Conservation (phyloP, 371 early-diverging fungal species). For the Phascolomyces articulosus region DNA sequence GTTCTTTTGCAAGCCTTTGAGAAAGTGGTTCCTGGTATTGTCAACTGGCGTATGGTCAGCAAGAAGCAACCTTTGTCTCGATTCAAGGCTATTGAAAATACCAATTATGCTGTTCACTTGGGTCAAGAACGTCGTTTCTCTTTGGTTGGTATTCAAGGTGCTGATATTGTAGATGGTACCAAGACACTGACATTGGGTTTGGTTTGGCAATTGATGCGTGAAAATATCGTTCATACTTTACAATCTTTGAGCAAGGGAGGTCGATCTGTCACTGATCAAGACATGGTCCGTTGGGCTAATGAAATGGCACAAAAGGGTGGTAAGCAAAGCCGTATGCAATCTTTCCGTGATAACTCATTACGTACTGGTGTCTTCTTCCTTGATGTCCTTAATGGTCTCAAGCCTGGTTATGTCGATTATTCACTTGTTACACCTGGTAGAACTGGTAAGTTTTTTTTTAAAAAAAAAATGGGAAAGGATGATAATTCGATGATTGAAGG, state of each 20-base stretch:
- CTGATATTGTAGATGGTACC: constrained; percentile 91
- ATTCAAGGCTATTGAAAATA: constrained; percentile 97
- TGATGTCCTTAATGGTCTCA: constrained; percentile 91
- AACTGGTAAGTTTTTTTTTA: constrained; percentile 19
- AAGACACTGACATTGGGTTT: constrained; percentile 85
- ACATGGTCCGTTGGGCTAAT: constrained; percentile 96
- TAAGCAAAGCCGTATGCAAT: constrained; percentile 69
- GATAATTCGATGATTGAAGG: no score
- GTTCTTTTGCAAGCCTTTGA: constrained; percentile 92
- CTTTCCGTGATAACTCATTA: constrained; percentile 85
- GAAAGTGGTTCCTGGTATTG: constrained; percentile 85
- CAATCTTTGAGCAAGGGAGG: constrained; percentile 82
- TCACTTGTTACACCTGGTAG: constrained; percentile 80
- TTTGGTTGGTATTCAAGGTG: constrained; percentile 94
- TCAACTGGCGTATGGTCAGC: constrained; percentile 91
- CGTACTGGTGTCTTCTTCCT: constrained; percentile 83
- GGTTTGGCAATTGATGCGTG: constrained; percentile 98
- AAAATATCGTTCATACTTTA: constrained; percentile 91
- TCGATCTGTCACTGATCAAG: constrained; percentile 83
- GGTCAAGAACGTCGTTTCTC: constrained; percentile 88
- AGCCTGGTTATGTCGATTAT: constrained; percentile 91
- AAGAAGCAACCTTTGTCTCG: constrained; percentile 71
- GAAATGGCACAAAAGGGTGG: constrained; percentile 70
- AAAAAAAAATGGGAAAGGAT: no score
- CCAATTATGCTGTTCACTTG: constrained; percentile 87